Percentiles rank a stretch among this genome's conserved stretches.
phyloP scores from a whole-genome alignment of 768 basidiomycete genomes.

The Fomitopsis pulvina region DNA sequence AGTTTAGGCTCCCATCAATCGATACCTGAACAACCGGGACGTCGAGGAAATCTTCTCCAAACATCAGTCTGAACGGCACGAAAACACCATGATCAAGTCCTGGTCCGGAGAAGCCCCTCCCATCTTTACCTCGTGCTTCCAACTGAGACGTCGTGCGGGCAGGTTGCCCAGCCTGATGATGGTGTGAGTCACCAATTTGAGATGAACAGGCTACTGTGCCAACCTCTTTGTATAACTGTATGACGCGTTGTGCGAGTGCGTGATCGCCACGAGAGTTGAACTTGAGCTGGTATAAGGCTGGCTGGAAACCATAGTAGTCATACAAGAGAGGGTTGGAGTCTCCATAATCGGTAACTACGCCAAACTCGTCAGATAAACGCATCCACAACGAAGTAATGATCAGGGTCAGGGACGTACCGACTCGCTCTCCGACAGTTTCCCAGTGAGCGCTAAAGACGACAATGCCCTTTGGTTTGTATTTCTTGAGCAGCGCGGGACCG shows the following conservation, averaged over 20 bases:
- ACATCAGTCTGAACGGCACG: constrained; percentile 75
- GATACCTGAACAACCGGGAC: constrained; percentile 70
- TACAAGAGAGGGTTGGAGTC: constrained; percentile 68
- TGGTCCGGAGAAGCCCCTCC: constrained; percentile 54
- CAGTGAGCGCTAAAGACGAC: constrained; percentile 82
- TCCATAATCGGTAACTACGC: constrained; percentile 58
- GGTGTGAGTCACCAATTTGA: neutral
- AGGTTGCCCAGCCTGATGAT: constrained; percentile 40
- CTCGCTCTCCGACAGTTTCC: constrained; percentile 55
- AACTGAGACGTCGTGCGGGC: constrained; percentile 41
- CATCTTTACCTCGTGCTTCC: constrained; percentile 60
- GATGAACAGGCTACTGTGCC: neutral
- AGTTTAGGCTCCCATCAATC: constrained; percentile 53
- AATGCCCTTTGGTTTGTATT: constrained; percentile 74
- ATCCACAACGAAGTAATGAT: neutral
- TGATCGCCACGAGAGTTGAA: constrained; percentile 65
- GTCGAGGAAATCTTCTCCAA: constrained; percentile 52
- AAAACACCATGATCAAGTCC: constrained; percentile 80
- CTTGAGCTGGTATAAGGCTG: constrained; percentile 50
- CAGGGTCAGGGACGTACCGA: constrained; percentile 35
- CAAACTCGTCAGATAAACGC: neutral
- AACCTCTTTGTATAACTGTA: constrained; percentile 53
- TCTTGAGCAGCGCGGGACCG: constrained; percentile 54
- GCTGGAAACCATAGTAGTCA: constrained; percentile 69
- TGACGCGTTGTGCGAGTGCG: constrained; percentile 48